A percentile compares a stretch with the other conserved stretches of the same genome.
Evolutionary conservation across 2,329 filamentous ascomycete species (phyloP).

Genomic region (Alternaria conjuncta): DNA sequence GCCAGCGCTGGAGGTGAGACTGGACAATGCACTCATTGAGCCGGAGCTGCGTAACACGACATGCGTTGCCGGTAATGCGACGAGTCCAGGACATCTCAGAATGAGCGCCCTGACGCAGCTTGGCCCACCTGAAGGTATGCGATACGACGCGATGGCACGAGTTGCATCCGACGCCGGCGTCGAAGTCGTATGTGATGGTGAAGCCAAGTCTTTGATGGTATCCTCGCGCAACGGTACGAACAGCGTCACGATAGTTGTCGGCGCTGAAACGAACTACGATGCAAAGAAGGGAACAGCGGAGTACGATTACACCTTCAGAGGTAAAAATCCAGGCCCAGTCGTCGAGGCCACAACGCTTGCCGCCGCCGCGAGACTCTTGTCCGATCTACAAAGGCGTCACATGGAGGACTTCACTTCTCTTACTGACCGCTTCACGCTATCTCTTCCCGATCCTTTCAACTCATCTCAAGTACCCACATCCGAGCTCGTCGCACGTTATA

Average conservation of each 20-base stretch:
- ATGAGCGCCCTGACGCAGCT: slow-evolving; percentile 46
- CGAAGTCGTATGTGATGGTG: slow-evolving; percentile 16
- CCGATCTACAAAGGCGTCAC: slow-evolving; percentile 46
- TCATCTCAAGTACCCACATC: slow-evolving; percentile 52
- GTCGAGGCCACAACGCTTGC: slow-evolving; percentile 46
- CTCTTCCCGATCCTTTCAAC: slow-evolving; percentile 53
- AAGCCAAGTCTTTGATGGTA: slow-evolving; percentile 15
- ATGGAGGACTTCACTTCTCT: slow-evolving; percentile 53
- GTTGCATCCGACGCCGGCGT: slow-evolving; percentile 26
- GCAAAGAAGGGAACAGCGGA: slow-evolving; percentile 56
- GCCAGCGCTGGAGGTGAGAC: slow-evolving; percentile 50
- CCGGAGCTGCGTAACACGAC: slow-evolving; percentile 33
- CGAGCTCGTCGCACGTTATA: slow-evolving; percentile 39
- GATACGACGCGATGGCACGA: slow-evolving; percentile 50
- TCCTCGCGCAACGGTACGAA: slow-evolving; percentile 16
- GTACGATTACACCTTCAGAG: slow-evolving; percentile 57
- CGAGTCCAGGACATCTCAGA: slow-evolving; percentile 37
- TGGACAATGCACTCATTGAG: slow-evolving; percentile 53
- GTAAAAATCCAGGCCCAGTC: slow-evolving; percentile 52
- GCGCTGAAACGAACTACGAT: slow-evolving; percentile 59
- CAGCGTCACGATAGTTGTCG: slow-evolving; percentile 52
- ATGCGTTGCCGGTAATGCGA: slow-evolving; percentile 44
- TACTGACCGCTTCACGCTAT: slow-evolving; percentile 50
- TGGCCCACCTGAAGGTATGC: slow-evolving; percentile 53
- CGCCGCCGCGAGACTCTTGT: slow-evolving; percentile 45